phyloP scores from a whole-genome alignment of 345 rosid species.

The Euphorbia lathyris region DNA sequence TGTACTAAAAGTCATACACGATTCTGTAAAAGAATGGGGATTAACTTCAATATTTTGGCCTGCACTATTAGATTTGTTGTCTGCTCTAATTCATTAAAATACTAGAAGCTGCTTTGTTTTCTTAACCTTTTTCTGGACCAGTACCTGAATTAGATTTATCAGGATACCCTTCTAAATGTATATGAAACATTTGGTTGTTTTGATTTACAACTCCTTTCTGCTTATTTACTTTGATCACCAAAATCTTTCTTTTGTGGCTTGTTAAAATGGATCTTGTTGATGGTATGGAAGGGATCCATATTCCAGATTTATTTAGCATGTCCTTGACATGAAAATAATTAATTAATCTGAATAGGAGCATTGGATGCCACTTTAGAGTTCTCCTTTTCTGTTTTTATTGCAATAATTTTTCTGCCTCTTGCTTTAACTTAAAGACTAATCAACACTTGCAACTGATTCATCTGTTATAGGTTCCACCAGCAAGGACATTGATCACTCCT shows the following conservation, averaged over 20 bases:
- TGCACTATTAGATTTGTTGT: slow-evolving; percentile 2
- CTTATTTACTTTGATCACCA: neutral
- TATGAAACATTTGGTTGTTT: no score
- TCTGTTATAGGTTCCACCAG: slow-evolving; percentile 55
- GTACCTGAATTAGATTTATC: neutral
- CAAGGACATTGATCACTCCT: slow-evolving; percentile 90
- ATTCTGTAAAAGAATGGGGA: neutral
- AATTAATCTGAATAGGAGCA: neutral
- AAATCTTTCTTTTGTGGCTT: neutral
- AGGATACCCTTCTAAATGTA: neutral
- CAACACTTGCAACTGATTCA: slow-evolving; percentile 7
- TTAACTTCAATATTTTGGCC: neutral
- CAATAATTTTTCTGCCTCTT: neutral
- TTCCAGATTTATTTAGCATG: neutral
- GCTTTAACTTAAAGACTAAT: neutral
- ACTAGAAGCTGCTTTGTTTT: neutral
- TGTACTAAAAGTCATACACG: neutral
- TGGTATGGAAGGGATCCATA: neutral
- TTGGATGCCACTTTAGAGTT: slow-evolving; percentile 2
- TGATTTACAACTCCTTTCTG: neutral
- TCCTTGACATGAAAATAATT: no score
- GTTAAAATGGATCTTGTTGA: neutral
- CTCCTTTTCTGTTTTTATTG: neutral
- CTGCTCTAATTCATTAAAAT: neutral
- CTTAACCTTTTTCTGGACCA: neutral